Conservation (phyloP, 257 asterid genomes). For the Orobanche coerulescens region DNA sequence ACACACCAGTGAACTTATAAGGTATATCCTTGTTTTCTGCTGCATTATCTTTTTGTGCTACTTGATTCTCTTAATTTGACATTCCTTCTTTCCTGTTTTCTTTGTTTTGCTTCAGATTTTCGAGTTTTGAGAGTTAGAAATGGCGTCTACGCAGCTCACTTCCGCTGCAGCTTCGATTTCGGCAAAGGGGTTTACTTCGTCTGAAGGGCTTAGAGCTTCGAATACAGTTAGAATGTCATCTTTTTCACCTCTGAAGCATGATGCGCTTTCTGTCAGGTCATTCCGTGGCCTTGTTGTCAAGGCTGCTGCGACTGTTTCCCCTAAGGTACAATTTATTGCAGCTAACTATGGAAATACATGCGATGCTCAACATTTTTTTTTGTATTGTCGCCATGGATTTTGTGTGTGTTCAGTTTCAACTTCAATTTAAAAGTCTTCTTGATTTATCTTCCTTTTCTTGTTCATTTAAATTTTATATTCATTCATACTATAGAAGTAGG, state of each 20-base stretch:
- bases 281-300: slow-evolving; percentile 54
- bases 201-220: slow-evolving; percentile 59
- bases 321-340: slow-evolving; percentile 40
- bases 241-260: slow-evolving; percentile 38
- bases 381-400: background rate
- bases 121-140: slow-evolving; percentile 21
- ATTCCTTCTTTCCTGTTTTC: too few relatives aligned
- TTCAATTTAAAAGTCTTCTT: background rate
- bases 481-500: background rate
- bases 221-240: slow-evolving; percentile 33
- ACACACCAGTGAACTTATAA: background rate
- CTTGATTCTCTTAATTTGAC: background rate
- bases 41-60: background rate
- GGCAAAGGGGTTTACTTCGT: slow-evolving; percentile 49
- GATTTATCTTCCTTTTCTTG: background rate
- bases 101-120: background rate
- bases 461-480: background rate
- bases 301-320: slow-evolving; percentile 69
- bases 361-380: background rate
- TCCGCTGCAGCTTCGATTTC: slow-evolving; percentile 53
- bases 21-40: background rate
- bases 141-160: slow-evolving; percentile 64
- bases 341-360: background rate
- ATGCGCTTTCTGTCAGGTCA: slow-evolving; percentile 24
- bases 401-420: background rate